Percentiles rank a stretch among this genome's conserved stretches.
These are phyloP conservation scores for Aspergillus viridinutans DNA, from an alignment of 2,329 filamentous ascomycete genomes.

Conservation along the genomic window DNA sequence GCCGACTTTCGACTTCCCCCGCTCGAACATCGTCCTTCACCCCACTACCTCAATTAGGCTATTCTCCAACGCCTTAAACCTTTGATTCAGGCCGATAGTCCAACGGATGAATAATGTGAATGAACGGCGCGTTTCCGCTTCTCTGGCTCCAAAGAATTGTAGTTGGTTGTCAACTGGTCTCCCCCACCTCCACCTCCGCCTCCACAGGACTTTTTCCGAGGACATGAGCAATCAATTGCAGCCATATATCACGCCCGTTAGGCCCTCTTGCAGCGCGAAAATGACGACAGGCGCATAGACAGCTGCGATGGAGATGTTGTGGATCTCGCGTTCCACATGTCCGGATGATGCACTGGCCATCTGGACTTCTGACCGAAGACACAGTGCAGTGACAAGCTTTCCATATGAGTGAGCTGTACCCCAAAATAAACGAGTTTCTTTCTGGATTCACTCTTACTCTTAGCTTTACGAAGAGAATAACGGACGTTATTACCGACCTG, in stretches of 20 bases:
- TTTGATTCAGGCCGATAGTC: not conserved
- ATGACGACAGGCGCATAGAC: not conserved
- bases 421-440: not conserved
- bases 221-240: not conserved
- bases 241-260: not conserved
- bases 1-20: no score
- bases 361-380: not conserved
- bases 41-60: not conserved
- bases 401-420: not conserved
- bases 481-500: not conserved
- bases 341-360: not conserved
- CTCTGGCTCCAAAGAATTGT: not conserved
- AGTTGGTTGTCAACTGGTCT: not conserved
- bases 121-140: not conserved
- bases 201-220: not conserved
- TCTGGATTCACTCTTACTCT: not conserved
- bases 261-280: not conserved
- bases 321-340: not conserved
- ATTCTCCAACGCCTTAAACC: not conserved
- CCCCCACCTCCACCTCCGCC: not conserved
- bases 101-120: not conserved
- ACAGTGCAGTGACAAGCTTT: not conserved
- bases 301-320: not conserved
- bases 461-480: not conserved
- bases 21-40: not conserved